These are phyloP conservation scores for Citropsis articulata DNA, from an alignment of 345 rosid genomes.

Conservation along the genomic window DNA sequence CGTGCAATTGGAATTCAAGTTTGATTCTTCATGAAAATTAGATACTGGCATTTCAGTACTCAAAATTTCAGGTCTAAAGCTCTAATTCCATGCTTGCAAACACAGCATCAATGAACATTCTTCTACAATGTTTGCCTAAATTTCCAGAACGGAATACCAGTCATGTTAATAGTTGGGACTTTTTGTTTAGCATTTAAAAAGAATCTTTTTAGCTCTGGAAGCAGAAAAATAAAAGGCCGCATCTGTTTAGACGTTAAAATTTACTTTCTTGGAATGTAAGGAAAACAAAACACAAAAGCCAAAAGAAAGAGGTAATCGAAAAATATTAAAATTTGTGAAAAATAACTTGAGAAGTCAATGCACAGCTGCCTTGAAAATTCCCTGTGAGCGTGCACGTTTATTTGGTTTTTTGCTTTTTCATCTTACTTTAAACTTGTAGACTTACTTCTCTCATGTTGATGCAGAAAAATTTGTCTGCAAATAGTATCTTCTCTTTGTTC, in stretches of 20 bases:
- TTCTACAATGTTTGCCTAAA: no score
- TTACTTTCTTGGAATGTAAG: no score
- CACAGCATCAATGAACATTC: no score
- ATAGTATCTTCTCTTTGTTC: background rate
- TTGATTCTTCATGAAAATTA: no score
- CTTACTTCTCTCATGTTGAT: background rate
- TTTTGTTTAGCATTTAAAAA: background rate
- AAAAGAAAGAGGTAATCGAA: no score
- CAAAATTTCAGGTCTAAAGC: background rate
- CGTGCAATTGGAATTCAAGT: no score
- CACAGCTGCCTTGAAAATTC: background rate
- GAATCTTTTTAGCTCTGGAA: background rate
- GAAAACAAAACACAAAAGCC: no score
- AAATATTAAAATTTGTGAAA: background rate
- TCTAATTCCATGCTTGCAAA: background rate
- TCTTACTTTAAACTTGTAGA: background rate
- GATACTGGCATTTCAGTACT: no score
- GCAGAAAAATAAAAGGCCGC: no score
- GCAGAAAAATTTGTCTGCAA: background rate
- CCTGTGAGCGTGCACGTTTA: background rate
- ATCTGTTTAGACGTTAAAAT: no score
- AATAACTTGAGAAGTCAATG: background rate
- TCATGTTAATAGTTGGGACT: no score
- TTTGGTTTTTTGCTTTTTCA: background rate
- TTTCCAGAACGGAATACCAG: no score